Percentiles rank a stretch among this genome's conserved stretches.
These are phyloP conservation scores for Hymenoscyphus salicellus DNA, from an alignment of 2,329 filamentous ascomycete genomes.

Conservation along the genomic window DNA sequence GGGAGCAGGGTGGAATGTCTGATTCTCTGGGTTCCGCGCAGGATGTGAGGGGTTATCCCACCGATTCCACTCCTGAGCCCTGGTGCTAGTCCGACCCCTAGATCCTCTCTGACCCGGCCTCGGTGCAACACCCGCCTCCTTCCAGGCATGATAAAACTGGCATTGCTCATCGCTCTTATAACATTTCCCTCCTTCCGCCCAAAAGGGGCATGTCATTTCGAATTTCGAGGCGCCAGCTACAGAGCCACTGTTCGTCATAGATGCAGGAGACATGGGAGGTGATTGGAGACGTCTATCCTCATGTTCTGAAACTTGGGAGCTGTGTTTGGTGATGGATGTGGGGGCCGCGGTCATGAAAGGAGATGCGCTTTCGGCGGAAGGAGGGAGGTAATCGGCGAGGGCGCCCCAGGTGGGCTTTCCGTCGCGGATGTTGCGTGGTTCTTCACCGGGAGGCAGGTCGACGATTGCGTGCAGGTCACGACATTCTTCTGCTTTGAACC, in stretches of 20 bases:
- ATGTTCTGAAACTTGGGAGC: not conserved
- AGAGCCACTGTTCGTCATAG: not conserved
- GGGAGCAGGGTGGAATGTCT: not conserved
- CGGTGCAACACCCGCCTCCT: not conserved
- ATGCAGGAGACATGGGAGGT: not conserved
- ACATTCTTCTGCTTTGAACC: slow-evolving; percentile 31
- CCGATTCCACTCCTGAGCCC: slow-evolving; percentile 3
- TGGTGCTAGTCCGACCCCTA: no score
- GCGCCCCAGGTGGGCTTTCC: slow-evolving; percentile 29
- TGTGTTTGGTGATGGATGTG: not conserved
- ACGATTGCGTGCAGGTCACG: slow-evolving; percentile 19
- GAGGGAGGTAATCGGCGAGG: slow-evolving; percentile 14
- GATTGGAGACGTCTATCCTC: not conserved
- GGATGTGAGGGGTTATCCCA: slow-evolving; percentile 1
- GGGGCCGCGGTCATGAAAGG: not conserved
- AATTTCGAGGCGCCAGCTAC: not conserved
- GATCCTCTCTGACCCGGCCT: not conserved
- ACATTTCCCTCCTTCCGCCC: slow-evolving; percentile 4
- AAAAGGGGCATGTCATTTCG: not conserved
- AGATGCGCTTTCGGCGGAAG: not conserved
- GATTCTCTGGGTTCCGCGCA: not conserved
- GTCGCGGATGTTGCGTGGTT: slow-evolving; percentile 21
- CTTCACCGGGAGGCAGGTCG: not conserved
- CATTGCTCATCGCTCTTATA: slow-evolving; percentile 1
- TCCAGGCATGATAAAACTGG: not conserved